Base-by-base conservation (phyloP, 2,329 filamentous ascomycete genomes). In the Ceratocystis albifundus region DNA sequence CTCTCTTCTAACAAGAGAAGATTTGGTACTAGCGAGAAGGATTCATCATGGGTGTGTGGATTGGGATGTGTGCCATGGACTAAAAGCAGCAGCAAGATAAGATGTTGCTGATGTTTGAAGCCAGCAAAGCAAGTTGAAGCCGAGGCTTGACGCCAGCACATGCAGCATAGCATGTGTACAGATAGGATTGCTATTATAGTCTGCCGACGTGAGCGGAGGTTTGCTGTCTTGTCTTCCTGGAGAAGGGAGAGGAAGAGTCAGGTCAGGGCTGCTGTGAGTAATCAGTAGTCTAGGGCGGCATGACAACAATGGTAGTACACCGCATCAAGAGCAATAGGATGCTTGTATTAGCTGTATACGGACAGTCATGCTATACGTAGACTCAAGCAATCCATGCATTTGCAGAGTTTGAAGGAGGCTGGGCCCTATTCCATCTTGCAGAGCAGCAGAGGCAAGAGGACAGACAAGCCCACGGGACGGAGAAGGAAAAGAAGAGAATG, bases 21-120 rank as follows among this genome's bases (percentile, higher is more conserved):
- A 59, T n/a, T 17, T 36, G 28, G n/a, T 36, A 59, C 25, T 20
- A 30, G 32, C 55, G 36, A 59, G 55, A 59, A 59, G 55, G 55
- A 36, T 59, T n/a, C 36, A 28, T 28, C 55, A 59, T 59, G 55
- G 55, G 28, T 59, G 8, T 25, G 22, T 15, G 53, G 36, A 41
- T 41, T 41, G 36, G 36, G 36, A 10, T 36, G 32, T 36, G 32
- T 36, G 32, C 3, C 10, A 10, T 36, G 8, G 10, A 41, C 36
- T 15, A 41, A 15, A 41, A 41, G 36, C 36, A 41, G 36, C 3
- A 41, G 36, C 36, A 41, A 41, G 36, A 15, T 41, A 41, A 41
- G 36, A 15, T 41, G 36, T 15, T 59, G 55, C 28, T 59, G 55
- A 36, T 25, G 15, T n/a, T 30, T 15, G 5, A 53, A 15, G 53